Conservation (phyloP, 306 rosid genomes). For the Carpinus fangiana region DNA sequence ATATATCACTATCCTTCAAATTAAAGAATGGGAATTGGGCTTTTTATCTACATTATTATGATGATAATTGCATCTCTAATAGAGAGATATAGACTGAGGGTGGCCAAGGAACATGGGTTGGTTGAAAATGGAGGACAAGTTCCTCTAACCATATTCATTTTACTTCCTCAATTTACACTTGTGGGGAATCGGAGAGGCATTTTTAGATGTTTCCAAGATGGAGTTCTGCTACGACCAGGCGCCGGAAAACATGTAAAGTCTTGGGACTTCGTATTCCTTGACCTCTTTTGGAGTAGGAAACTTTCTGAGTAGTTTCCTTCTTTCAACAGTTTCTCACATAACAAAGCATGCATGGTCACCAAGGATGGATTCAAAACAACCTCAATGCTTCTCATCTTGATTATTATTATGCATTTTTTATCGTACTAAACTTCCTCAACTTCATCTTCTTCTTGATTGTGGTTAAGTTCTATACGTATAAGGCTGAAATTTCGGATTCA, state of each 20-base stretch:
- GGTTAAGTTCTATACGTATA: constrained; percentile 58
- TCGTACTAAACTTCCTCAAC: constrained; percentile 35
- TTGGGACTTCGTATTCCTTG: constrained; percentile 71
- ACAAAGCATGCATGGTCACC: constrained; percentile 53
- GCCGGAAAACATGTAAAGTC: constrained; percentile 80
- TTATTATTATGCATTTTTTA: constrained; percentile 75
- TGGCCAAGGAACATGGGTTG: constrained; percentile 46
- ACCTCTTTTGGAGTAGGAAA: constrained; percentile 81
- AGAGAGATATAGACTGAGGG: constrained; percentile 64
- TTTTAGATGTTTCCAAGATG: constrained; percentile 68
- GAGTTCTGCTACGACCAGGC: constrained; percentile 96
- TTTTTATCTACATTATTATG: constrained; percentile 57
- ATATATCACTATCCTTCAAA: constrained; percentile 83
- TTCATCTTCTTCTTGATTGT: constrained; percentile 35
- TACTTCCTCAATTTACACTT: constrained; percentile 79
- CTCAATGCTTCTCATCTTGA: constrained; percentile 82
- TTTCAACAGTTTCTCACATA: constrained; percentile 62
- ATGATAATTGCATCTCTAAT: constrained; percentile 63
- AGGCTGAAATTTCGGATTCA: constrained; percentile 79
- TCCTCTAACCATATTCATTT: constrained; percentile 71
- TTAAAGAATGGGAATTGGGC: constrained; percentile 82
- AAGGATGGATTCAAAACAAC: constrained; percentile 82
- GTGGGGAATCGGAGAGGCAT: constrained; percentile 85
- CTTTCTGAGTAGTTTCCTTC: constrained; percentile 74
- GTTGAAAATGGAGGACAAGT: constrained; percentile 46